phyloP scores from a whole-genome alignment of 352 stramenopile species.

The Globisporangium cystogenes region DNA sequence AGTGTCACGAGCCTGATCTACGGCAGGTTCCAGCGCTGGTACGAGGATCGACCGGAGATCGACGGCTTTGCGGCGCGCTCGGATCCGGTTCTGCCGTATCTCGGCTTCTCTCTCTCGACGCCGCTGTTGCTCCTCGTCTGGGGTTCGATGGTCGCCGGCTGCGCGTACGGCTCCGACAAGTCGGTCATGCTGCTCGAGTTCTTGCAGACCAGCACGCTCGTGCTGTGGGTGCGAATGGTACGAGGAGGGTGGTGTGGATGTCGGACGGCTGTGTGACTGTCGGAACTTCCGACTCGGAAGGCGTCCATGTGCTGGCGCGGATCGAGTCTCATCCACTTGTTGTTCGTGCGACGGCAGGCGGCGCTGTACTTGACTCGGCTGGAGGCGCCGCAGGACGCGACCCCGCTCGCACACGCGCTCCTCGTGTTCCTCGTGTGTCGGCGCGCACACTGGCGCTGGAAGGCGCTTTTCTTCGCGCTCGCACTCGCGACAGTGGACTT shows the following conservation, averaged over 20 bases:
- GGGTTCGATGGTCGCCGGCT: conserved; percentile 15
- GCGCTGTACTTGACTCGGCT: conserved; percentile 28
- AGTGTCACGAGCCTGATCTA: conserved; percentile 26
- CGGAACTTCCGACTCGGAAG: no score
- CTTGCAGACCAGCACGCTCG: conserved; percentile 21
- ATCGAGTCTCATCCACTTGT: no score
- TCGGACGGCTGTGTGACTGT: no score
- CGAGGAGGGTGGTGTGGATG: no score
- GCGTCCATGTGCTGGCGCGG: no score
- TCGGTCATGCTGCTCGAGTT: conserved; percentile 29
- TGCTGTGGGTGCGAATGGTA: conserved; percentile 34
- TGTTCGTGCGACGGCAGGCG: no score
- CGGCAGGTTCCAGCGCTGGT: conserved; percentile 22
- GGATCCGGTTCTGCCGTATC: conserved; percentile 21
- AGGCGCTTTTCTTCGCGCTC: conserved; percentile 16
- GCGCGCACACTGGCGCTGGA: conserved; percentile 21
- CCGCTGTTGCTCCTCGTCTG: conserved; percentile 26
- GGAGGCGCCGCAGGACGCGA: conserved; percentile 17
- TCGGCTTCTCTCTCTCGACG: conserved; percentile 24
- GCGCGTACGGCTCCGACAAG: conserved; percentile 24
- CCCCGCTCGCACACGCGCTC: conserved; percentile 27
- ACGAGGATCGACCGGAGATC: conserved; percentile 25
- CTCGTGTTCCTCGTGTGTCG: conserved; percentile 21
- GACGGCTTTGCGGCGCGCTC: conserved; percentile 17
- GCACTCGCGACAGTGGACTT: conserved; percentile 18